Evolutionary conservation across 768 basidiomycete species (phyloP).

Genomic region (Termitomyces titanicus): DNA sequence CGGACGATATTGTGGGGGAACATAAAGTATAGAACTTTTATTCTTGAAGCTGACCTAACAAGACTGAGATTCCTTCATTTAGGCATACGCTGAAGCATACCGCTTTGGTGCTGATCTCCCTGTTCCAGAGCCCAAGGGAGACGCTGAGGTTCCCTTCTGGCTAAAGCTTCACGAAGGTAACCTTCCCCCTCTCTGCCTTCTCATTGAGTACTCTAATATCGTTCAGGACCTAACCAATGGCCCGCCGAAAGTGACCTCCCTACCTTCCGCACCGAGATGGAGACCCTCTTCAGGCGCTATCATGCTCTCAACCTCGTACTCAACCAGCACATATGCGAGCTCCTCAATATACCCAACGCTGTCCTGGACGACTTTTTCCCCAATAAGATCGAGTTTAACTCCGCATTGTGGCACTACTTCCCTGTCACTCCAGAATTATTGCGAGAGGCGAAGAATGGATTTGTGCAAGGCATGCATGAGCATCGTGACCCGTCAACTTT

Average conservation of each 20-base stretch:
- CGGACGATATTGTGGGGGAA: slow-evolving; percentile 18
- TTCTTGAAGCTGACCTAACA: background rate
- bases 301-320: slow-evolving; percentile 23
- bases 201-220: background rate
- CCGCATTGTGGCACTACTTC: slow-evolving; percentile 28
- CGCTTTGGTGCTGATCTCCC: slow-evolving; percentile 25
- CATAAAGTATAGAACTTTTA: slow-evolving; percentile 19
- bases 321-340: slow-evolving; percentile 24
- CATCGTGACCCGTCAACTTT: slow-evolving; percentile 29
- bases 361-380: slow-evolving; percentile 23
- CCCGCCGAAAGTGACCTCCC: slow-evolving; percentile 22
- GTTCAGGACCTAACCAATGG: slow-evolving; percentile 29
- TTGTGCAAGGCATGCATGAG: slow-evolving; percentile 28
- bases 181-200: background rate
- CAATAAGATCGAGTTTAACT: slow-evolving; percentile 22
- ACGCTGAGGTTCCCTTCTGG: slow-evolving; percentile 23
- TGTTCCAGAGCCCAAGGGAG: slow-evolving; percentile 12
- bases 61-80: background rate
- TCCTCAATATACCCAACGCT: slow-evolving; percentile 18
- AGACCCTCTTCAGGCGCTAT: slow-evolving; percentile 24
- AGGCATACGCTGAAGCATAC: slow-evolving; percentile 28
- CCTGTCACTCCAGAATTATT: slow-evolving; percentile 19
- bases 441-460: slow-evolving; percentile 19
- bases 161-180: slow-evolving; percentile 26
- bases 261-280: slow-evolving; percentile 21